phyloP scores from a whole-genome alignment of 129 eudicot species.

The Gnaphalium uliginosum region DNA sequence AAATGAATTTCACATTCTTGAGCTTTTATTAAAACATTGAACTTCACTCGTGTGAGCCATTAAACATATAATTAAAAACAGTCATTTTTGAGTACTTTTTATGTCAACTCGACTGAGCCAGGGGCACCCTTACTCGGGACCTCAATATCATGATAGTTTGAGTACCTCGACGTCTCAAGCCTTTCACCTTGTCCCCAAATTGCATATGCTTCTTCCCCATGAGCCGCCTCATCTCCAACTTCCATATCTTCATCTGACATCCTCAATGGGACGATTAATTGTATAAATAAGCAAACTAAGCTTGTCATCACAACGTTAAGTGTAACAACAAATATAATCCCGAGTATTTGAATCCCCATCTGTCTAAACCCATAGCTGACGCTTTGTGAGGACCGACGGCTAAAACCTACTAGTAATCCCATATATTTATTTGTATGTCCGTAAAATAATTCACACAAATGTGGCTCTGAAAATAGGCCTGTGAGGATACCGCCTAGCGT shows the following conservation, averaged over 20 bases:
- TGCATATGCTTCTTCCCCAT: slow-evolving; percentile 80
- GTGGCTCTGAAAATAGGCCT: slow-evolving; percentile 56
- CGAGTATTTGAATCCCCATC: slow-evolving; percentile 57
- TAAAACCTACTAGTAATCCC: slow-evolving; percentile 51
- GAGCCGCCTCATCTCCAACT: slow-evolving; percentile 68
- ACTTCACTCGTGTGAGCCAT: neutral
- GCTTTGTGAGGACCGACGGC: slow-evolving; percentile 14
- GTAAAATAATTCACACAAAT: slow-evolving; percentile 44
- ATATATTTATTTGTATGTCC: slow-evolving; percentile 30
- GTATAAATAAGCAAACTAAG: slow-evolving; percentile 49
- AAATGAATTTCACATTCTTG: slow-evolving; percentile 20
- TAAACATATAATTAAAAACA: neutral
- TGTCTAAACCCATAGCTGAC: slow-evolving; percentile 46
- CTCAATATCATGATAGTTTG: slow-evolving; percentile 41
- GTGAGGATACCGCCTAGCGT: slow-evolving; percentile 61
- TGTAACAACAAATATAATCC: slow-evolving; percentile 39
- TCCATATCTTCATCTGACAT: slow-evolving; percentile 72
- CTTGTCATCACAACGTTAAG: slow-evolving; percentile 59
- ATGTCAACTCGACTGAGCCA: slow-evolving; percentile 47
- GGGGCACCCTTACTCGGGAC: slow-evolving; percentile 13
- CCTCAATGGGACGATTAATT: slow-evolving; percentile 53
- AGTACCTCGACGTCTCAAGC: slow-evolving; percentile 35
- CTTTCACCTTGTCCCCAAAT: slow-evolving; percentile 78
- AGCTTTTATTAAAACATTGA: neutral
- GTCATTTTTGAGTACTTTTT: neutral